Base-by-base conservation (phyloP, 345 rosid genomes). In the Mallotus nudiflorus region DNA sequence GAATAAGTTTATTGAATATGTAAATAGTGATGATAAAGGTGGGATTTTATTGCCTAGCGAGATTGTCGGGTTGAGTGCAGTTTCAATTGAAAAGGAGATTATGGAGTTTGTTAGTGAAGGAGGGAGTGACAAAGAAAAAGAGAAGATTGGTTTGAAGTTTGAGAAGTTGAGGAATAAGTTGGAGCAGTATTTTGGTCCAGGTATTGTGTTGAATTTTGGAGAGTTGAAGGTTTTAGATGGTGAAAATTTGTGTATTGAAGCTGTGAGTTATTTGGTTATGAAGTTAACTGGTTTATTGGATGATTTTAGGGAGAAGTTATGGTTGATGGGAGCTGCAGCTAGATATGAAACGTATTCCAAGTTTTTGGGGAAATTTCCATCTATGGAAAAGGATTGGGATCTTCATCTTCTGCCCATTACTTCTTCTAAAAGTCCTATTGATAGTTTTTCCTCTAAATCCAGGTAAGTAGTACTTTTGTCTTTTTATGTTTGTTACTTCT, bases 361-460 rank as follows among this genome's bases (percentile, higher is more conserved):
- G 75, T 70, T 88, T 49, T 65, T 75, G 3, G 82, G 73, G 7
- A 65, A 64, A 77, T 90, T 84, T 78, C 89, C 91, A 0, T 68
- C 49, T 49, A 58, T 84, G 22, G 90, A 85, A 27, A 77, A 73
- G 71, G 87, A 85, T 4, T 90, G 90, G 96, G 87, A 86, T 79
- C 79, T 88, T 77, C 85, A 87, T 37, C 73, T 83, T 72, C 75
- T 86, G 83, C 90, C 91, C 0, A 77, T 85, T 18, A 75, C 88
- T 65, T 77, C 85, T 51, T 73, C 82, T 46, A 77, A 68, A 75
- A 62, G 73, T 67, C 66, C 87, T 19, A 57, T 62, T 35, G 85
- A 77, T 44, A 72, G 77, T 22, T 58, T 53, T 65, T 75, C 74
- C 67, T 77, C 87, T 53, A 90, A 85, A 77, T 83, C 92, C 37